Percentiles rank a stretch among this genome's conserved stretches.
phyloP scores from a whole-genome alignment of 768 basidiomycete genomes.

The Hericium rajendrae region DNA sequence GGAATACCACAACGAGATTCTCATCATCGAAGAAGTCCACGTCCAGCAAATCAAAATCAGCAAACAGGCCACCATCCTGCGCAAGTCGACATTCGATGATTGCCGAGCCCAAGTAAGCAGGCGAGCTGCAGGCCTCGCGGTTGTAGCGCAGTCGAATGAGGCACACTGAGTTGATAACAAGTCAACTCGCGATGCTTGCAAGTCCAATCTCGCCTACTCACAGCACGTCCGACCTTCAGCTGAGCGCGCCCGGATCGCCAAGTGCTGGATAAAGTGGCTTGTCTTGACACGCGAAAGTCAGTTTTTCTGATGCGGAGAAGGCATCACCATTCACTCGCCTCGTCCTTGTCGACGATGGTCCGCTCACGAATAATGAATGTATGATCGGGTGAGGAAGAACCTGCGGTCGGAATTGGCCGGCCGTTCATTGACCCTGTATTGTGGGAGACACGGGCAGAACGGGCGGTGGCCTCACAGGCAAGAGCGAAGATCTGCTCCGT shows the following conservation, averaged over 20 bases:
- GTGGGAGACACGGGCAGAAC: conserved; percentile 33
- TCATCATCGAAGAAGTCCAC: conserved; percentile 76
- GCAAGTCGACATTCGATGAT: conserved; percentile 42
- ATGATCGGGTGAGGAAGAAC: neutral
- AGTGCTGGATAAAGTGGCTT: conserved; percentile 6
- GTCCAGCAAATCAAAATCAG: conserved; percentile 47
- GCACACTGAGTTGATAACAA: conserved; percentile 35
- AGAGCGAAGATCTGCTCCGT: conserved; percentile 55
- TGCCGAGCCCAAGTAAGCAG: conserved; percentile 31
- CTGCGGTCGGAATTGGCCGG: neutral
- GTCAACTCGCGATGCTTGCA: conserved; percentile 8
- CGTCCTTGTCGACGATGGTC: conserved; percentile 5
- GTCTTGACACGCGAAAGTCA: neutral
- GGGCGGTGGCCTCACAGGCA: conserved; percentile 53
- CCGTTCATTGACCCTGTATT: neutral
- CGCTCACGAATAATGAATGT: conserved; percentile 11
- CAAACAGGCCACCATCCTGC: conserved; percentile 26
- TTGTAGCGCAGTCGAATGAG: conserved; percentile 44
- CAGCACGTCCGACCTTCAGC: conserved; percentile 30
- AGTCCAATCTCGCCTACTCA: conserved; percentile 26
- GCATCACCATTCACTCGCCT: conserved; percentile 11
- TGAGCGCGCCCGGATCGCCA: conserved; percentile 5
- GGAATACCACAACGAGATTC: conserved; percentile 54
- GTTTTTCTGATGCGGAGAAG: neutral
- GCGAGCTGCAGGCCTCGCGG: conserved; percentile 28